These are phyloP conservation scores for Exophiala sp. DNA, from an alignment of 2,329 filamentous ascomycete genomes.

Conservation along the genomic window DNA sequence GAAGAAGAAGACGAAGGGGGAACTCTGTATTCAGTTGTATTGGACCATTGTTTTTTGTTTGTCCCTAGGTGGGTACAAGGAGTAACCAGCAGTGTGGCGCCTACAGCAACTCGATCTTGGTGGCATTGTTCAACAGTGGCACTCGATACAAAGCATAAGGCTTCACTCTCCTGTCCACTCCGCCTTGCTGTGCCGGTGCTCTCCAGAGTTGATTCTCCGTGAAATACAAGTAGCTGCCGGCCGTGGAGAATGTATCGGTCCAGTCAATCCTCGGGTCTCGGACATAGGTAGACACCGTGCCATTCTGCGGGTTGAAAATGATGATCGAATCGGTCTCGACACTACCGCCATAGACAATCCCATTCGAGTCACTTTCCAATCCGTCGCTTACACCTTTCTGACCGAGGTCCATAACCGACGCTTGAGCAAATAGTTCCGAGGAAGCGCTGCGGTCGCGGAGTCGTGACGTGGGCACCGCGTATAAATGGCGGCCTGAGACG, in stretches of 20 bases:
- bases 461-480: constrained; percentile 41
- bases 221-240: constrained; percentile 48
- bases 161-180: constrained; percentile 39
- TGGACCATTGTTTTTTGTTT: no score
- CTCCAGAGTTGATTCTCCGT: constrained; percentile 48
- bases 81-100: no score
- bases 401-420: constrained; percentile 39
- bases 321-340: constrained; percentile 47
- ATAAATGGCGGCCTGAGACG: constrained; percentile 43
- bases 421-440: constrained; percentile 43
- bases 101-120: constrained; percentile 32
- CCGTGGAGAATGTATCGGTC: constrained; percentile 45
- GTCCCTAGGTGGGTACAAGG: no score
- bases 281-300: constrained; percentile 40
- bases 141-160: constrained; percentile 42
- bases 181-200: constrained; percentile 35
- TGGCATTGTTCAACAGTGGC: constrained; percentile 40
- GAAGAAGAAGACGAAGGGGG: no score
- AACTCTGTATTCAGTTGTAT: no score
- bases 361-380: constrained; percentile 48
- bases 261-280: constrained; percentile 46
- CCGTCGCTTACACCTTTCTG: constrained; percentile 50
- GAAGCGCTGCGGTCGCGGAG: constrained; percentile 37
- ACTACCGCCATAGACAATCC: constrained; percentile 46
- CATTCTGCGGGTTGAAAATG: constrained; percentile 44